These are phyloP conservation scores for Lagerstroemia speciosa DNA, from an alignment of 345 rosid species.

Conservation along the genomic window DNA sequence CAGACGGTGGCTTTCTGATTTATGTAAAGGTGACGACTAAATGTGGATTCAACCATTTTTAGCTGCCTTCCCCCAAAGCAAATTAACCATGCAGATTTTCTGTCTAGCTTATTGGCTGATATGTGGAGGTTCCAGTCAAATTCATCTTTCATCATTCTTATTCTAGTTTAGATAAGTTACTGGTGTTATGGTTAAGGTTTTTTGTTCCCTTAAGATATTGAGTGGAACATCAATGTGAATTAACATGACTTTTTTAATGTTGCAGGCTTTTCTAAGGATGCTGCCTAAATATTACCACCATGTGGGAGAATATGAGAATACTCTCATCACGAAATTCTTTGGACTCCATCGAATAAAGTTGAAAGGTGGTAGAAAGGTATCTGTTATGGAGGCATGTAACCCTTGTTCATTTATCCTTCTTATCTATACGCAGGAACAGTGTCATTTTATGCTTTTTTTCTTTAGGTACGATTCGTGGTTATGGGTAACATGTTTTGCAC, in stretches of 20 bases:
- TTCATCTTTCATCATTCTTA: background rate
- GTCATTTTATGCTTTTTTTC: conserved; percentile 9
- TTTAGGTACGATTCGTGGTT: conserved; percentile 91
- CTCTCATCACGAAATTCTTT: conserved; percentile 89
- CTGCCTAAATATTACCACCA: conserved; percentile 63
- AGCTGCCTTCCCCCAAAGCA: background rate
- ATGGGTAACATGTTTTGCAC: conserved; percentile 99
- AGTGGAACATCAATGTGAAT: background rate
- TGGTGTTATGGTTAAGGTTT: no score
- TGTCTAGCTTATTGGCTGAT: background rate
- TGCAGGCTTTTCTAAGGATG: conserved; percentile 79
- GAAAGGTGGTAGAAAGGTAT: conserved; percentile 75
- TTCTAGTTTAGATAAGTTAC: background rate
- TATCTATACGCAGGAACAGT: no score
- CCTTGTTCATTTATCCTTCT: conserved; percentile 1
- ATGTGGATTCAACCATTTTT: background rate
- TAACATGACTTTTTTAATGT: conserved; percentile 8
- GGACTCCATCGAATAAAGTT: conserved; percentile 79
- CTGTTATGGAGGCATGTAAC: background rate
- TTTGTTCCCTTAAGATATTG: background rate
- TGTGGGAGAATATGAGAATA: conserved; percentile 68
- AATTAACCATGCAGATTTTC: background rate
- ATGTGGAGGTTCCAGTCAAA: background rate
- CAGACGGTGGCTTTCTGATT: background rate
- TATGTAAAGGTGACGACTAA: background rate